Base-by-base conservation (phyloP, 2,329 filamentous ascomycete species). In the Alternaria rosae region DNA sequence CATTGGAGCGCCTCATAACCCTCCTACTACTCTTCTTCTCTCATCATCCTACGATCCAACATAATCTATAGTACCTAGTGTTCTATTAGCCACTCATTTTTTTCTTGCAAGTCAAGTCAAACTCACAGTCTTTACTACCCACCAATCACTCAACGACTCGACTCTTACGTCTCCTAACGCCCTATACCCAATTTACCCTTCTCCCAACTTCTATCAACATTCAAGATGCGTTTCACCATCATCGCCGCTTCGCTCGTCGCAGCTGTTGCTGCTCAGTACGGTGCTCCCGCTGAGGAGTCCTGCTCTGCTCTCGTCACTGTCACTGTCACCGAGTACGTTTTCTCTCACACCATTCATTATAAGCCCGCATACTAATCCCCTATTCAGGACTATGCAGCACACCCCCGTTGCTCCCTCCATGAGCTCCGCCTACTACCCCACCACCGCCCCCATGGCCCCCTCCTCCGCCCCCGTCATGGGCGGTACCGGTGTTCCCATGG, bases 211-310 rank as follows among this genome's bases (percentile, higher is more conserved):
- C 38, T 52, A 53, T 25, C 21, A 43, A 45, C 57, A 52, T 54
- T 54, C 51, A 54, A 70, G 67, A 78, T 78, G 76, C 73, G 71
- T 70, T 76, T 76, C 73, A 70, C 73, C 67, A 61, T 72, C 53
- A 45, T 73, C 56, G 61, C 69, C 67, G 70, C 72, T 62, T 63
- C 72, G 41, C 50, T 75, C 58, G 54, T 70, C 53, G 69, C 71
- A 51, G 69, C 69, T 43, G 74, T 66, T 47, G 67, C 68, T 54
- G 74, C 73, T 4, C 67, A 68, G 25, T 69, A 68, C 59, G 35
- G 35, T 38, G 51, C 59, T 51, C 59, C 64, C 38, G 52, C 51
- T 56, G 69, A 70, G 8, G 70, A 72, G 48, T 48, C 63, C 44
- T 78, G 75, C 68, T 57, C 65, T 26, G 58, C 59, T 20, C 41